Base-by-base conservation (phyloP, 345 rosid genomes). In the Linum usitatissimum region DNA sequence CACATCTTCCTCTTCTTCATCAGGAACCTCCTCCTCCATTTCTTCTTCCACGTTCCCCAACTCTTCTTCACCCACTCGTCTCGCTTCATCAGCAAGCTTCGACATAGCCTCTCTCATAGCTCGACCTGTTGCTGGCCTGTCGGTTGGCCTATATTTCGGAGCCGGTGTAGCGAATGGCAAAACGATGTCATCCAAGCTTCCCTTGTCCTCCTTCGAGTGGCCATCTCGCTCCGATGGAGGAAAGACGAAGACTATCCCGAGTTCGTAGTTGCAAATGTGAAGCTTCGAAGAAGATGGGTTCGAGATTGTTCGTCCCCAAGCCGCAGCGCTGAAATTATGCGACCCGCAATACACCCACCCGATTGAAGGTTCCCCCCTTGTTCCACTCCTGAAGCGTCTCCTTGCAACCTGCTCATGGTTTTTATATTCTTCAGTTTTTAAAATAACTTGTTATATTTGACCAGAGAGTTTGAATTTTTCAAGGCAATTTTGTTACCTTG, bases 321-420 rank as follows among this genome's bases (percentile, higher is more conserved):
- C 96, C 70, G 95, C 93, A 45, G 86, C 79, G 74, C 98, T 92
- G 69, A 88, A 85, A 70, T 88, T 92, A 77, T 88, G 98, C 23
- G 98, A 92, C 39, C 96, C 95, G 21, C 91, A 81, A 57, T 91
- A 91, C 67, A 88, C 86, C 96, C 96, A 91, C 48, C 98, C 98
- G 66, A 63, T 77, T 4, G 94, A 80, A 70, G 83, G 71, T 67
- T 76, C 67, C 53, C 71, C 74, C 28, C 28, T 23, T 48, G 67
- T 65, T 69, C 56, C 66, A 28, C 90, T 81, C 71, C 74, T 72
- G 67, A 92, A 88, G 53, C 83, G 77, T 78, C 93, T 85, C 48
- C 79, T 42, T 13, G 91, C 94, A 59, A 88, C 96, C 97, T 87
- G 82, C 67, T 65, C 58, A 68, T 23, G 62, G 18, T 21, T 54